These are phyloP conservation scores for Aspergillus niger DNA, from an alignment of 2,329 filamentous ascomycete genomes.

Conservation along the genomic window DNA sequence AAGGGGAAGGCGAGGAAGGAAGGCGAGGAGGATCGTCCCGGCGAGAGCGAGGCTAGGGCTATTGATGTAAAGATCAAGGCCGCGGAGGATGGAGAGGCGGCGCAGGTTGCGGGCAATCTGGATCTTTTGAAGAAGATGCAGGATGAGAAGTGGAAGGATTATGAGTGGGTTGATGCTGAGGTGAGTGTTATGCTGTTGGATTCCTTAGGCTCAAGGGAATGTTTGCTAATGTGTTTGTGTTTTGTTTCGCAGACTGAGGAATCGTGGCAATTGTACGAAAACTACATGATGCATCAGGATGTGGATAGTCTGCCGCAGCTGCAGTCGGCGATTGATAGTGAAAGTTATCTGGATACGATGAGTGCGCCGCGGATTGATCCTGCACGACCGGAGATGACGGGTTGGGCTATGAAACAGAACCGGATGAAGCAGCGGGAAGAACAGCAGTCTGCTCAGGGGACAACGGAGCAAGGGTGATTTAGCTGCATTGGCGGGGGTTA, in stretches of 20 bases:
- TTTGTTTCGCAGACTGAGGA: constrained; percentile 54
- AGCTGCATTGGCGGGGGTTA: not conserved
- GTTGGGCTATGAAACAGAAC: constrained; percentile 49
- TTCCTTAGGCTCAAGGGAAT: not conserved
- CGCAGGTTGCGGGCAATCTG: constrained; percentile 70
- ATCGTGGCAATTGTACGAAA: constrained; percentile 74
- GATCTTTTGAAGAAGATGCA: constrained; percentile 75
- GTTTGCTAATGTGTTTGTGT: constrained; percentile 17
- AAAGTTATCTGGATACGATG: constrained; percentile 64
- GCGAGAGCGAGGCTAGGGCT: constrained; percentile 63
- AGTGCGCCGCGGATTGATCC: constrained; percentile 56
- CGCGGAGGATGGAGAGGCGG: constrained; percentile 65
- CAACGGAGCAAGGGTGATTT: constrained; percentile 19
- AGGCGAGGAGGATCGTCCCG: constrained; percentile 48
- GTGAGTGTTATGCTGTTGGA: constrained; percentile 22
- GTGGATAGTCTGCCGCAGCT: constrained; percentile 51
- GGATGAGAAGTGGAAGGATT: constrained; percentile 76
- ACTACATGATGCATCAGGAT: constrained; percentile 64
- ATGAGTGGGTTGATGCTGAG: constrained; percentile 82
- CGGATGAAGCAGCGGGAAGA: constrained; percentile 36
- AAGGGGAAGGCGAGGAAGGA: constrained; percentile 42
- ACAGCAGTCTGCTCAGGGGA: constrained; percentile 17
- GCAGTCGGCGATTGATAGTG: constrained; percentile 57
- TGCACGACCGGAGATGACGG: constrained; percentile 45
- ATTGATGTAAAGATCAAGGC: constrained; percentile 88